Evolutionary conservation across 2,329 filamentous ascomycete genomes (phyloP), one percentile per base, ranked within the genome.

Genomic region (Neonectria magnoliae): DNA sequence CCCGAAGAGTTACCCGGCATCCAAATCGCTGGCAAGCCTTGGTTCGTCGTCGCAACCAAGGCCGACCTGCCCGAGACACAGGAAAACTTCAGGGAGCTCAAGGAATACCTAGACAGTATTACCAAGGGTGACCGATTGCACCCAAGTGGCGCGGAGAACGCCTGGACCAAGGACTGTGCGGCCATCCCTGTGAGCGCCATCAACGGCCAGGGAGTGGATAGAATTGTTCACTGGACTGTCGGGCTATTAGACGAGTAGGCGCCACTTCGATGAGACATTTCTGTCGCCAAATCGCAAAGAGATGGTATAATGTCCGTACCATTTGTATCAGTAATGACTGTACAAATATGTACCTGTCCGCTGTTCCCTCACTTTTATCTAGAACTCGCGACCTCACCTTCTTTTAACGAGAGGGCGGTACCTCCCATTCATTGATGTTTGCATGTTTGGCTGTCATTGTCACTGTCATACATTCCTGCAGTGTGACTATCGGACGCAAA

Each of bases 41-140:
- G 96, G 96, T 96, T 97, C 74, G 94, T 98, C 5, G 90, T 98
- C 47, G 95, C 93, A 1, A 98, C 94, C 20, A 98, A 98, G 80
- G 94, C 93, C 1, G 95, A 98, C 77, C 77, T 97, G 59, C 88
- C 90, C 4, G 87, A 86, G 3, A 97, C 96, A 2, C 87, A 94
- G 77, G 86, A 89, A 25, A 97, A 96, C 76, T 99, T 93, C 77
- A 80, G 78, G 38, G 79, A 81, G 56, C 81, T 99, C 70, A 89
- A 89, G 69, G 80, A 81, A 9, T 97, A 98, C 78, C 80, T 99
- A 4, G 83, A 86, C 5, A 82, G 81, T 4, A 85, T 98, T 25
- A 87, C 87, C 56, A 82, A 81, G 1, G 90, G 91, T 1, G 79
- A 81, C 20, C 84, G 86, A 62, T 82, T 85, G 29, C 95, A 98